Evolutionary conservation across 208 protist species (phyloP), one percentile per base, ranked within the genome.

Genomic region (Angomonas ambiguus): DNA sequence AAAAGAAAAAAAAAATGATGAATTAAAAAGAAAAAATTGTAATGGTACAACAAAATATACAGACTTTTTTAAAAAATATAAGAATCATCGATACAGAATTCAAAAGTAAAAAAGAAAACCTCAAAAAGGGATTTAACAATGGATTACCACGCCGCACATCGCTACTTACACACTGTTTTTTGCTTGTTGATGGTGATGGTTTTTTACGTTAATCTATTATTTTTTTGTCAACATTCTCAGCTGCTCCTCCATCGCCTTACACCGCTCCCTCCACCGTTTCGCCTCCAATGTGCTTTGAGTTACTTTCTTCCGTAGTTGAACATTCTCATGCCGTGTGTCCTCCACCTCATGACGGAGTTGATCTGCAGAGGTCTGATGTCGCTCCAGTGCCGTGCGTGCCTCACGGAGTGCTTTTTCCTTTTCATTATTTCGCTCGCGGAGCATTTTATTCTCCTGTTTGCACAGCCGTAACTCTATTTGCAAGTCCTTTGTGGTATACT

Each of bases 251-350:
- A 61, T 45, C 31, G 45, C 10, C 8, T 34, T 42, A n/a, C 67
- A 31, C 20, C 64, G 62, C 2, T 62, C 41, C n/a, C 58, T 65
- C 38, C 71, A 67, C 10, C 65, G 65, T 24, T 38, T 31, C 2
- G 11, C 24, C 6, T 61, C 56, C 5, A 33, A 30, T 3, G n/a
- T 33, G 56, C 34, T 53, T n/a, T 24, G 20, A 53, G 10, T n/a
- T 22, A 13, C 10, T 53, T 53, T 53, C 45, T 53, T 53, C 24
- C 24, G 13, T 53, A 13, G 24, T n/a, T 53, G 10, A 24, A 5
- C 24, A 24, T 53, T 53, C 45, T 53, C 45, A 27, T n/a, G 13
- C 24, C 5, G 24, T 27, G 10, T 53, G 4, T 24, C 20, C 16
- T 53, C 45, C 18, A 8, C 16, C 13, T 53, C 20, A 5, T 53